phyloP scores from a whole-genome alignment of 2,329 filamentous ascomycete species.

The Didymella exigua region DNA sequence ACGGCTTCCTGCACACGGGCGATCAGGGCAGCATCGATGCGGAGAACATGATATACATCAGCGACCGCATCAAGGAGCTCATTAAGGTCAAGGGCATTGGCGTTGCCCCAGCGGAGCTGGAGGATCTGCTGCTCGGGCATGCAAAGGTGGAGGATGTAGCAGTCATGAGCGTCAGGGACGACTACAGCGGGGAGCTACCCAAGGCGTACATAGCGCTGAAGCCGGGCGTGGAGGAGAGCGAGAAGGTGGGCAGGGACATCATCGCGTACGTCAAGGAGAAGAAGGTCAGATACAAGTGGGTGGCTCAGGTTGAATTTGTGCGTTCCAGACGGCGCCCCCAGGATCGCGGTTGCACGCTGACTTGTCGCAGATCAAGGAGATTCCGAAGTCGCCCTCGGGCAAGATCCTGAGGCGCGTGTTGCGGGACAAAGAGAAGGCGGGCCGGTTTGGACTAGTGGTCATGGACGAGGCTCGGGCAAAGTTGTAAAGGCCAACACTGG shows the following conservation, averaged over 20 bases:
- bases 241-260: conserved; percentile 49
- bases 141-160: conserved; percentile 62
- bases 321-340: not conserved
- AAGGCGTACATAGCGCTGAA: conserved; percentile 54
- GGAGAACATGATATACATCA: conserved; percentile 63
- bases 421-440: conserved; percentile 48
- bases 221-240: conserved; percentile 36
- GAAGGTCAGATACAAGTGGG: conserved; percentile 55
- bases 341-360: not conserved
- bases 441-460: conserved; percentile 28
- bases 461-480: conserved; percentile 44
- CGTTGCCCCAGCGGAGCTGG: conserved; percentile 67
- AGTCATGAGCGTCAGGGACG: conserved; percentile 60
- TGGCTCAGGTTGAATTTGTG: conserved; percentile 54
- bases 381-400: conserved; percentile 55
- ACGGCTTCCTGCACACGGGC: conserved; percentile 63
- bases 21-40: conserved; percentile 62
- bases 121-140: conserved; percentile 66
- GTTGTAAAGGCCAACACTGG: conserved; percentile 37
- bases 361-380: conserved; percentile 23
- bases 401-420: conserved; percentile 56
- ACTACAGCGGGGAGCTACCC: conserved; percentile 57
- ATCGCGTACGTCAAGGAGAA: conserved; percentile 51
- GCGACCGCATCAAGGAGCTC: conserved; percentile 70
- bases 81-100: conserved; percentile 70